These are phyloP conservation scores for Schrenkiella parvula DNA, from an alignment of 345 rosid species.

Conservation along the genomic window DNA sequence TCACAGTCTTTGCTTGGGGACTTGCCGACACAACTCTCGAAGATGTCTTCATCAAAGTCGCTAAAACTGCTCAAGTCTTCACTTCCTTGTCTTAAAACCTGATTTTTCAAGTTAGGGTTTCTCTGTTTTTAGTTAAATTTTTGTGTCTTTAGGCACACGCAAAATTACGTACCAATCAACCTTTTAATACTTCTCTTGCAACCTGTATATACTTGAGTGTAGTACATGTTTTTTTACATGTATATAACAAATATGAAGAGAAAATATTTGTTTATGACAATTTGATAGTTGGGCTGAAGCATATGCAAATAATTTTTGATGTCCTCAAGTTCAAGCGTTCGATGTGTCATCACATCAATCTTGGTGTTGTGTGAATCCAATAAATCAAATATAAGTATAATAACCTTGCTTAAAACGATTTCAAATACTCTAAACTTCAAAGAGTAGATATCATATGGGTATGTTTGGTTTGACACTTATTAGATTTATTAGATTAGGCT, in stretches of 20 bases:
- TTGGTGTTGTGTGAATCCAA: too few species aligned
- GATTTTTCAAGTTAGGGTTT: neutral
- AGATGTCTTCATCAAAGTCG: slow-evolving; percentile 85
- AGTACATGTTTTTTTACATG: neutral
- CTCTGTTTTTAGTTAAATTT: neutral
- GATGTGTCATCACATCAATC: too few species aligned
- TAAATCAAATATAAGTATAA: too few species aligned
- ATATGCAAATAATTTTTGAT: neutral
- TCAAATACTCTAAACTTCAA: too few species aligned
- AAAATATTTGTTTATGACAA: neutral
- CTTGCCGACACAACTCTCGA: slow-evolving; percentile 86
- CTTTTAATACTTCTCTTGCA: neutral
- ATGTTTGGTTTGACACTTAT: too few species aligned
- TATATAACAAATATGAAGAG: neutral
- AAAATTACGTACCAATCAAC: neutral
- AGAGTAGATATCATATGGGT: too few species aligned
- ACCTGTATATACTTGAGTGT: neutral
- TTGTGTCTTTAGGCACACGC: neutral
- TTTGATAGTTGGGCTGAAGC: neutral
- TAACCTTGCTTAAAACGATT: too few species aligned
- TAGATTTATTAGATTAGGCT: too few species aligned
- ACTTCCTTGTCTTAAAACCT: slow-evolving; percentile 30
- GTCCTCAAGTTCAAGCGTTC: neutral
- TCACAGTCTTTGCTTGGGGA: slow-evolving; percentile 90
- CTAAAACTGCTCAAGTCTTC: slow-evolving; percentile 44